Percentiles rank a stretch among this genome's conserved stretches.
These are phyloP conservation scores for Rhynchospora breviuscula DNA, from an alignment of 176 grass and related monocot genomes.

Conservation along the genomic window DNA sequence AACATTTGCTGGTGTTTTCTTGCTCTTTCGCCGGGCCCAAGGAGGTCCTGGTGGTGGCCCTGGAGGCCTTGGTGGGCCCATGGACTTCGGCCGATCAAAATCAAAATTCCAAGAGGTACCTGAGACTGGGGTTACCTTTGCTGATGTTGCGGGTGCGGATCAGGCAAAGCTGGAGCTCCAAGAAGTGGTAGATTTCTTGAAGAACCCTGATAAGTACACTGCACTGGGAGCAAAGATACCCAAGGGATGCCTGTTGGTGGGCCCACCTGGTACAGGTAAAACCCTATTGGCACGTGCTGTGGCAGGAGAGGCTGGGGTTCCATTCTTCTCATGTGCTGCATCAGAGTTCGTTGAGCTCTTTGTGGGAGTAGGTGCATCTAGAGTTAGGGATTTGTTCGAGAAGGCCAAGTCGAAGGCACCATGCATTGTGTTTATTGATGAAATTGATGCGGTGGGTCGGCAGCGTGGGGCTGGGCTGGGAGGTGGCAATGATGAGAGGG, in stretches of 20 bases:
- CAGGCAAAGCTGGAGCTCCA: conserved; percentile 98
- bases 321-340: conserved; percentile 90
- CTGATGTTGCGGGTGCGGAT: conserved; percentile 85
- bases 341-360: conserved; percentile 98
- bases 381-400: conserved; percentile 91
- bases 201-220: conserved; percentile 98
- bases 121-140: conserved; percentile 73
- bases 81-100: conserved; percentile 95
- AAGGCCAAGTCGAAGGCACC: conserved; percentile 98
- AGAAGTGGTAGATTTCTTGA: conserved; percentile 92
- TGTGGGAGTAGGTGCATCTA: conserved; percentile 80
- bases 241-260: conserved; percentile 86
- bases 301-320: conserved; percentile 84
- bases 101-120: conserved; percentile 99
- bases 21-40: conserved; percentile 88
- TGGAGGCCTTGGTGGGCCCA: conserved; percentile 79
- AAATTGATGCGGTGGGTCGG: conserved; percentile 86
- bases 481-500: conserved; percentile 91
- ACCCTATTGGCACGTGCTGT: conserved; percentile 89
- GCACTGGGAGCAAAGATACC: conserved; percentile 90
- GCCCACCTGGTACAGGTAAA: conserved; percentile 76
- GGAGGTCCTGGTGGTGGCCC: conserved; percentile 70
- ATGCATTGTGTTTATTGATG: conserved; percentile 97
- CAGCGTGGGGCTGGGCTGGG: conserved; percentile 89
- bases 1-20: conserved; percentile 88